Percentiles rank a stretch among this genome's conserved stretches.
Conservation (phyloP, 2,329 filamentous ascomycete genomes). For the Penicillium sp. region DNA sequence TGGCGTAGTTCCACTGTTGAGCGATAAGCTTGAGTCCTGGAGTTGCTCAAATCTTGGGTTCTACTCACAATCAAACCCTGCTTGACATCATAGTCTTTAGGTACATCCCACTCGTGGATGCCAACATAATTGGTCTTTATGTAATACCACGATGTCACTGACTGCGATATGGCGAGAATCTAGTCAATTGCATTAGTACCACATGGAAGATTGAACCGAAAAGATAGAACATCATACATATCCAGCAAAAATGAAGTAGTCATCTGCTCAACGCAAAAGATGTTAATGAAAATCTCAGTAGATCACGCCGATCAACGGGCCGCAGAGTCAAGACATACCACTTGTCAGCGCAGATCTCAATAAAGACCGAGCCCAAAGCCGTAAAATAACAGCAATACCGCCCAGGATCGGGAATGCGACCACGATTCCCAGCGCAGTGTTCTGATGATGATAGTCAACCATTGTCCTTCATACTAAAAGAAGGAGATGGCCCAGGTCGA, state of each 20-base stretch:
- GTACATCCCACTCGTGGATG: constrained; percentile 25
- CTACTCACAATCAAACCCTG: constrained; percentile 17
- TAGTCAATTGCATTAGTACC: constrained; percentile 4
- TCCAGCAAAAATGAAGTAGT: constrained; percentile 23
- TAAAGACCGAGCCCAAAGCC: constrained; percentile 28
- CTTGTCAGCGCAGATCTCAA: constrained; percentile 19
- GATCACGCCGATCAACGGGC: constrained; percentile 4
- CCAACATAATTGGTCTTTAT: constrained; percentile 29
- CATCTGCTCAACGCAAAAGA: constrained; percentile 15
- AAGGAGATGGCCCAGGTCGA: neutral
- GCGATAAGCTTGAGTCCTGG: neutral
- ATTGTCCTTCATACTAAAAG: constrained; percentile 7
- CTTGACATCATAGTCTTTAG: constrained; percentile 15
- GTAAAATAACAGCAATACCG: constrained; percentile 24
- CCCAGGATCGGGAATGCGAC: constrained; percentile 26
- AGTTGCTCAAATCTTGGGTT: neutral
- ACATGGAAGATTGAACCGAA: neutral
- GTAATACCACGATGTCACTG: constrained; percentile 28
- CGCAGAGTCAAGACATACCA: constrained; percentile 14
- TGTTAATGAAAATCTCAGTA: neutral
- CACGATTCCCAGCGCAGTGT: constrained; percentile 23
- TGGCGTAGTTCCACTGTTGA: constrained; percentile 27
- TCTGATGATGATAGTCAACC: constrained; percentile 25
- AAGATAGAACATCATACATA: constrained; percentile 15
- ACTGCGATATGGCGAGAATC: constrained; percentile 22